These are phyloP conservation scores for Amborella trichopoda DNA, from an alignment of 164 flowering plant genomes.

Conservation along the genomic window DNA sequence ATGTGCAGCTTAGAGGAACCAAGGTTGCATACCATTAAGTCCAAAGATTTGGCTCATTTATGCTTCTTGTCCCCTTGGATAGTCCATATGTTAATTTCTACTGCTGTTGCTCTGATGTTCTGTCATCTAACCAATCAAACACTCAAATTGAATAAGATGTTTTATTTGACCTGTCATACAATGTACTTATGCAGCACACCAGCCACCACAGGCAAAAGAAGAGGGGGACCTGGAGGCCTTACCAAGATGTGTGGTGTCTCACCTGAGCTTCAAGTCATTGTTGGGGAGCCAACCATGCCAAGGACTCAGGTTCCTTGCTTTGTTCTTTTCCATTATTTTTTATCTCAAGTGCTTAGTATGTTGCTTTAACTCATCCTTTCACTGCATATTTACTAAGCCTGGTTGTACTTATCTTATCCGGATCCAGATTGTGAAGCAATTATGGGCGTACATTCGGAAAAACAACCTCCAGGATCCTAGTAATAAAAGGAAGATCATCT, in stretches of 20 bases:
- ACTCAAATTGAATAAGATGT: no score
- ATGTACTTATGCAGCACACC: no score
- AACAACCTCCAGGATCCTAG: conserved; percentile 93
- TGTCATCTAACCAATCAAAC: no score
- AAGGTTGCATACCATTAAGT: no score
- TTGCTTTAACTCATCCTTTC: neutral
- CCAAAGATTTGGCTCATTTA: no score
- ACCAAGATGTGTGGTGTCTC: conserved; percentile 91
- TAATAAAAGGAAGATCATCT: conserved; percentile 91
- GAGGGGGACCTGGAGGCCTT: conserved; percentile 93
- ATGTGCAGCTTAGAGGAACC: no score
- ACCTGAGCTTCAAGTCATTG: conserved; percentile 80
- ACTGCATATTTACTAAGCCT: neutral
- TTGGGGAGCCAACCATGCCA: conserved; percentile 75
- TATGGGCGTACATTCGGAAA: conserved; percentile 94
- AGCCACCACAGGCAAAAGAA: conserved; percentile 54
- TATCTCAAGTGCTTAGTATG: neutral
- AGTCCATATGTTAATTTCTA: no score
- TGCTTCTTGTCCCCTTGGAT: no score
- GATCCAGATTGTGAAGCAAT: conserved; percentile 84
- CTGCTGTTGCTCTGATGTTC: no score
- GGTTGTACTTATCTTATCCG: neutral
- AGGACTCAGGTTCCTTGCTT: conserved; percentile 64
- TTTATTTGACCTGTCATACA: no score
- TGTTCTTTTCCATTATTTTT: neutral